A percentile compares a stretch with the other conserved stretches of the same genome.
Conservation (phyloP, 2,329 filamentous ascomycete genomes). For the Alternaria conjuncta region DNA sequence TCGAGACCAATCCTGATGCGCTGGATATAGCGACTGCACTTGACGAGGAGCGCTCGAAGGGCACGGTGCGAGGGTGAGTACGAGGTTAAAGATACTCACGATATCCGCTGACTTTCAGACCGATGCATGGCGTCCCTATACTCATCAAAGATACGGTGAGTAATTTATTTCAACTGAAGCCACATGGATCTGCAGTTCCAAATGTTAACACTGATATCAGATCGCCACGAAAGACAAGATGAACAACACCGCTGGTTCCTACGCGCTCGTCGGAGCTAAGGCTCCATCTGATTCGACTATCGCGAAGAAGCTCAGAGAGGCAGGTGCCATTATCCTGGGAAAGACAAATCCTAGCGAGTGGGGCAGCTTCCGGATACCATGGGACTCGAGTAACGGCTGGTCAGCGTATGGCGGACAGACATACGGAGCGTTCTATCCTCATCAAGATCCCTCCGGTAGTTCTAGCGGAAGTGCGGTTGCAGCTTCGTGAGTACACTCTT, state of each 20-base stretch:
- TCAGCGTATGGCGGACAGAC: conserved; percentile 41
- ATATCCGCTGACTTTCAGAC: conserved; percentile 25
- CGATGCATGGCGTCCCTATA: conserved; percentile 77
- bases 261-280: conserved; percentile 68
- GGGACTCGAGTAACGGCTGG: conserved; percentile 44
- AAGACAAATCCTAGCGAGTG: conserved; percentile 76
- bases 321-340: conserved; percentile 71
- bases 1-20: conserved; percentile 73
- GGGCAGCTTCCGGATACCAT: conserved; percentile 56
- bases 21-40: conserved; percentile 65
- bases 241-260: conserved; percentile 76
- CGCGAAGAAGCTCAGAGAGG: conserved; percentile 65
- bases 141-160: conserved; percentile 67
- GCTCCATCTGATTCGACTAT: conserved; percentile 73
- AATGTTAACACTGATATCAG: not conserved
- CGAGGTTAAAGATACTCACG: rapidly evolving
- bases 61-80: conserved; percentile 60
- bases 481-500: conserved; percentile 71
- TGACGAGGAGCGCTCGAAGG: conserved; percentile 65
- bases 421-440: conserved; percentile 68
- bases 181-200: not conserved
- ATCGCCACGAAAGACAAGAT: conserved; percentile 67
- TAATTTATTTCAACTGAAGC: not conserved
- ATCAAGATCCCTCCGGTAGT: conserved; percentile 70
- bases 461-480: conserved; percentile 71